phyloP scores from a whole-genome alignment of 148 eudicot species.

The Fagopyrum homotropicum region DNA sequence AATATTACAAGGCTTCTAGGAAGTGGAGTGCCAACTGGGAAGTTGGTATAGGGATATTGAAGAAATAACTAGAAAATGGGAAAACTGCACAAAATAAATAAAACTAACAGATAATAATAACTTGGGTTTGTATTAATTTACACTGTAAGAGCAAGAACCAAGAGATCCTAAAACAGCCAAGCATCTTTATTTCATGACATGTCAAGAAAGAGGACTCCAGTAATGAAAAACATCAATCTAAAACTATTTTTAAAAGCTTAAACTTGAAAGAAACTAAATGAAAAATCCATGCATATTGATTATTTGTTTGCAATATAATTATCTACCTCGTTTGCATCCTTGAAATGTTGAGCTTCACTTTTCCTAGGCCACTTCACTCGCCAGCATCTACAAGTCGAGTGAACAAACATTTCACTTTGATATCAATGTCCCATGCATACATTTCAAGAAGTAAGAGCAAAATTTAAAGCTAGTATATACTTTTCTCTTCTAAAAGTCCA shows the following conservation, averaged over 20 bases:
- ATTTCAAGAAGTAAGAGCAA: neutral
- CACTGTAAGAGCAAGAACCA: neutral
- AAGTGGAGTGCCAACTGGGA: no score
- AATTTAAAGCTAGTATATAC: slow-evolving; percentile 22
- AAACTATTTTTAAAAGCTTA: neutral
- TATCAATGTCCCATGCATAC: neutral
- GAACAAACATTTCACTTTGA: neutral
- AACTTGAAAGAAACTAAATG: neutral
- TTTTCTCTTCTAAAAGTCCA: slow-evolving; percentile 66
- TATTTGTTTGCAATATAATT: neutral
- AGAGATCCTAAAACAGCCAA: neutral
- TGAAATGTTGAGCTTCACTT: slow-evolving; percentile 42
- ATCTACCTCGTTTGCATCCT: slow-evolving; percentile 95
- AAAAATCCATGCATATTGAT: neutral
- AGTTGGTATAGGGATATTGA: no score
- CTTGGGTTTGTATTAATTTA: neutral
- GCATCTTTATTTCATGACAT: neutral
- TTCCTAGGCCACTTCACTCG: slow-evolving; percentile 89
- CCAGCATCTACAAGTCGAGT: slow-evolving; percentile 68
- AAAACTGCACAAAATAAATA: no score
- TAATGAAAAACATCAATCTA: neutral
- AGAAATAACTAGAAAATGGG: no score
- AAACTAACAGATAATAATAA: no score
- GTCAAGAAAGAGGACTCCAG: neutral
- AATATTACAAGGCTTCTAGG: no score